Evolutionary conservation across 345 rosid genomes (phyloP).

Genomic region (Draba incana): DNA sequence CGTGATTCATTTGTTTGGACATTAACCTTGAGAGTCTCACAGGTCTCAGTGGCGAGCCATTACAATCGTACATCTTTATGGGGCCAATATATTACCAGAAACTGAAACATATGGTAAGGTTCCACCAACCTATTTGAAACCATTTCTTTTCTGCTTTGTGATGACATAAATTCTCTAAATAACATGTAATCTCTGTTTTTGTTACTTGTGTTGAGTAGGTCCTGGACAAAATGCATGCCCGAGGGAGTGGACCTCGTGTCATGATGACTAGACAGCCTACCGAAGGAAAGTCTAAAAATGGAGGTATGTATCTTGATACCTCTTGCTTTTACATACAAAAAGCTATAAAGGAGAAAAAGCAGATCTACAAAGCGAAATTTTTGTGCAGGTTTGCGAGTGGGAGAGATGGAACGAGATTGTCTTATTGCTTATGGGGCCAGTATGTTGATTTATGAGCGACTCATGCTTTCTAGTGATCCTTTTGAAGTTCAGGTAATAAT

Average conservation of each 20-base stretch:
- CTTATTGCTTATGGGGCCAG: constrained; percentile 97
- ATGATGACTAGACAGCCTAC: constrained; percentile 95
- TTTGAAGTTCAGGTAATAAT: constrained; percentile 84
- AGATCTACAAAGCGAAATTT: too few relatives aligned
- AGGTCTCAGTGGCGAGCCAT: constrained; percentile 89
- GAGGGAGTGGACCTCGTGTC: constrained; percentile 90
- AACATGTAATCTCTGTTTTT: not conserved
- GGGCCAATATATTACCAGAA: constrained; percentile 99
- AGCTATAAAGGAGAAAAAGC: too few relatives aligned
- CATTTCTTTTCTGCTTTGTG: not conserved
- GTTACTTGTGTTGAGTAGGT: constrained; percentile 50
- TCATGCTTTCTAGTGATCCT: constrained; percentile 95
- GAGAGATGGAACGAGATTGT: constrained; percentile 98
- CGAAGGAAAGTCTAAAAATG: constrained; percentile 97
- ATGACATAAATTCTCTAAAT: not conserved
- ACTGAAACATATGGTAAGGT: constrained; percentile 89
- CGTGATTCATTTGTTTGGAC: too few relatives aligned
- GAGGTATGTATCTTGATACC: constrained; percentile 51
- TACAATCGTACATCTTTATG: constrained; percentile 91
- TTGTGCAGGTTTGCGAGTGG: constrained; percentile 81
- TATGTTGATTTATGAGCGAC: constrained; percentile 84
- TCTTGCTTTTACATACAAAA: too few relatives aligned
- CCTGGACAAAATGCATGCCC: constrained; percentile 91
- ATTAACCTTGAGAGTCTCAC: constrained; percentile 38
- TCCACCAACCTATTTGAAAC: constrained; percentile 12